Conservation (phyloP, 768 basidiomycete species). For the Russula lepida region DNA sequence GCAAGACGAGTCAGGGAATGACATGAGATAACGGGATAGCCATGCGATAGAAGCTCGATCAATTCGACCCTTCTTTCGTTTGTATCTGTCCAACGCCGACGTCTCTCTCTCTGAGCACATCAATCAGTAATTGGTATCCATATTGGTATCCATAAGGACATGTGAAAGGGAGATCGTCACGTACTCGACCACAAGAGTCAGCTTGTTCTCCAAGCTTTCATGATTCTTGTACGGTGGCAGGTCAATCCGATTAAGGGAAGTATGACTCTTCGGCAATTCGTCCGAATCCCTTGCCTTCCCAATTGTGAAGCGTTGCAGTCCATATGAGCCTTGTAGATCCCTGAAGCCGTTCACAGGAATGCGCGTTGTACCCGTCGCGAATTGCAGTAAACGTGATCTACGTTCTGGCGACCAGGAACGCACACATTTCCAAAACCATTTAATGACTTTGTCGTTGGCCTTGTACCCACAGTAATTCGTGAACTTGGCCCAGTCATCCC, state of each 20-base stretch:
- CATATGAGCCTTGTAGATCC: slow-evolving; percentile 97
- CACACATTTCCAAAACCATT: slow-evolving; percentile 99
- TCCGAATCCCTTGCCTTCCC: slow-evolving; percentile 97
- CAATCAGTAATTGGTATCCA: slow-evolving; percentile 2
- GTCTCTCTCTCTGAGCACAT: slow-evolving; percentile 54
- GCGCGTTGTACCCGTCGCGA: slow-evolving; percentile 93
- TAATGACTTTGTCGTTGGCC: slow-evolving; percentile 90
- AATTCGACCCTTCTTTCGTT: background rate
- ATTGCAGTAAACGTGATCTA: slow-evolving; percentile 92
- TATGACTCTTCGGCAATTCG: slow-evolving; percentile 92
- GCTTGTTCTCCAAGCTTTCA: slow-evolving; percentile 86
- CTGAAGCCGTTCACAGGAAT: slow-evolving; percentile 99
- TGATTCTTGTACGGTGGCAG: slow-evolving; percentile 97
- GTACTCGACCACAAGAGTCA: slow-evolving; percentile 84
- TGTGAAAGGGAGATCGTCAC: slow-evolving; percentile 35
- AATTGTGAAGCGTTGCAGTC: slow-evolving; percentile 93
- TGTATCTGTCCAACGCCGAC: slow-evolving; percentile 92
- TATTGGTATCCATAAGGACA: slow-evolving; percentile 32
- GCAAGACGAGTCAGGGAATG: background rate
- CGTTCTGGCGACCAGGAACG: slow-evolving; percentile 97
- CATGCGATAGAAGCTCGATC: background rate
- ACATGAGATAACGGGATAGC: background rate
- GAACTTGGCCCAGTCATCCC: slow-evolving; percentile 98
- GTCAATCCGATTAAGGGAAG: slow-evolving; percentile 95
- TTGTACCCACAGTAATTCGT: slow-evolving; percentile 98